These are phyloP conservation scores for Calonectria hawksworthii DNA, from an alignment of 2,329 filamentous ascomycete genomes.

Conservation along the genomic window DNA sequence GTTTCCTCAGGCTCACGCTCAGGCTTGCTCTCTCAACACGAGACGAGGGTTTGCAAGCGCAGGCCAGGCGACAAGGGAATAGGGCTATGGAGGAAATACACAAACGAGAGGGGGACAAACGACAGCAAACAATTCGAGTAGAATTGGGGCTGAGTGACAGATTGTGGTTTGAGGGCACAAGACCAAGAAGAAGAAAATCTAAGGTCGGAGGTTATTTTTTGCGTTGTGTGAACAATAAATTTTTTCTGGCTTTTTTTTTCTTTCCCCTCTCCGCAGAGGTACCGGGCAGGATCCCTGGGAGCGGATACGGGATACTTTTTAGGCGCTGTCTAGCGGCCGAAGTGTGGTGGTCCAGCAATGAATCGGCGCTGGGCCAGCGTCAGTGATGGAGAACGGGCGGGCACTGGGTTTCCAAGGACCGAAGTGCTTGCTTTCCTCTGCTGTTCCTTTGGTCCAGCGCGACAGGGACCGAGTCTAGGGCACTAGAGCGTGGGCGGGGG, in stretches of 20 bases:
- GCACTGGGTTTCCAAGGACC: constrained; percentile 7
- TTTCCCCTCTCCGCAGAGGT: constrained; percentile 38
- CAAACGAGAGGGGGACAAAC: constrained; percentile 25
- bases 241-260: constrained; percentile 51
- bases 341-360: constrained; percentile 27
- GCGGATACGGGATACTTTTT: constrained; percentile 34
- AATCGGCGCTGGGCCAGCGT: constrained; percentile 27
- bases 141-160: constrained; percentile 46
- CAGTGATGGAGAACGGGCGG: constrained; percentile 20
- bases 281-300: constrained; percentile 39
- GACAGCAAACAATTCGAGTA: constrained; percentile 45
- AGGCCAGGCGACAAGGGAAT: constrained; percentile 29
- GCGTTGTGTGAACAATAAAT: constrained; percentile 59
- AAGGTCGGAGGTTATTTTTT: constrained; percentile 52
- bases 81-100: constrained; percentile 31
- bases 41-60: constrained; percentile 36
- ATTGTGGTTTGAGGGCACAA: constrained; percentile 47
- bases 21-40: constrained; percentile 26
- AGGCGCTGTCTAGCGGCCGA: constrained; percentile 35
- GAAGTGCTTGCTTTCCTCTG: not conserved
- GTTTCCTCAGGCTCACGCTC: constrained; percentile 25
- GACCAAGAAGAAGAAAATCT: constrained; percentile 45
- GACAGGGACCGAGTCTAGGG: constrained; percentile 18
- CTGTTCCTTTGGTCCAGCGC: constrained; percentile 5
- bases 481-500: constrained; percentile 15